Conservation (phyloP, 2,329 filamentous ascomycete genomes). For the Teratosphaeria nubilosa region DNA sequence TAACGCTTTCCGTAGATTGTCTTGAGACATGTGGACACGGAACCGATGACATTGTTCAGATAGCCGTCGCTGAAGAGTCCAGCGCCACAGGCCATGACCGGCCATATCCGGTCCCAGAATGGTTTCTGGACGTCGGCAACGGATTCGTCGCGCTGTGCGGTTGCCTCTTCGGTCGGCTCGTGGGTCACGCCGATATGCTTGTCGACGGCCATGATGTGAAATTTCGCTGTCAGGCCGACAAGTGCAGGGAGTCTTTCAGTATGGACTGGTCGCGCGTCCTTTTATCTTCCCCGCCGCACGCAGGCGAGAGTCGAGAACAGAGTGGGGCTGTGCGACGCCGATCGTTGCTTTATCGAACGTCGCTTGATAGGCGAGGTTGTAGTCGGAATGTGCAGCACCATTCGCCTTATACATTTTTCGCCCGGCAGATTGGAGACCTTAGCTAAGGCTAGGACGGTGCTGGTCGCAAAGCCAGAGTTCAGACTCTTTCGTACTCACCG, state of each 20-base stretch:
- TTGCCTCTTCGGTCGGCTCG: slow-evolving; percentile 4
- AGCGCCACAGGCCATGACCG: slow-evolving; percentile 78
- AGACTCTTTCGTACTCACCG: no score
- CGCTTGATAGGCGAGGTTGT: neutral
- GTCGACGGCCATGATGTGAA: neutral
- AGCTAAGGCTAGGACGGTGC: no score
- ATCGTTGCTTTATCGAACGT: neutral
- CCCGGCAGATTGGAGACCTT: no score
- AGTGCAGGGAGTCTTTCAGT: no score
- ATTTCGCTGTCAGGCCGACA: no score
- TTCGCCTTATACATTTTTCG: no score
- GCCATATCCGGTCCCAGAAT: slow-evolving; percentile 48
- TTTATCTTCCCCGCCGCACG: neutral
- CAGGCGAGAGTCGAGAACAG: neutral
- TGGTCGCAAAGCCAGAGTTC: no score
- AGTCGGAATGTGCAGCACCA: no score
- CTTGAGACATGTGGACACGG: slow-evolving; percentile 67
- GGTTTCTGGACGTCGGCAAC: slow-evolving; percentile 13
- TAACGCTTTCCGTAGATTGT: slow-evolving; percentile 62
- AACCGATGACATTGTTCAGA: slow-evolving; percentile 83
- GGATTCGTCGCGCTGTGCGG: neutral
- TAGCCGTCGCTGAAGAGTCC: slow-evolving; percentile 89
- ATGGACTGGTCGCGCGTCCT: neutral
- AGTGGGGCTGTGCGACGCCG: neutral
- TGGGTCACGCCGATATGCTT: neutral